These are phyloP conservation scores for Kalmusia sp. DNA, from an alignment of 2,329 filamentous ascomycete genomes.

Conservation along the genomic window DNA sequence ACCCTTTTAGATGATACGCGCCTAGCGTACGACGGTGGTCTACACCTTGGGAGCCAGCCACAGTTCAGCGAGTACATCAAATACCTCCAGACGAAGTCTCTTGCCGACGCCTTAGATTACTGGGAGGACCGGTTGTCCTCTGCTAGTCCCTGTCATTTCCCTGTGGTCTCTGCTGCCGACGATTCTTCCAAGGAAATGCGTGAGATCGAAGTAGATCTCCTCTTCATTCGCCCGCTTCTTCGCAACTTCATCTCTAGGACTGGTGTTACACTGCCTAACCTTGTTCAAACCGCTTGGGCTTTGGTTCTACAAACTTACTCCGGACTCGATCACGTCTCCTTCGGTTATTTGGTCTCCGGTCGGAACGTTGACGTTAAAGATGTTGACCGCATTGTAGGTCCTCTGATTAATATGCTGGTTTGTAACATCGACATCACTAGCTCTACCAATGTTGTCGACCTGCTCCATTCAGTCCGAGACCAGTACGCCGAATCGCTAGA, in stretches of 20 bases:
- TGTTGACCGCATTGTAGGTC: slow-evolving; percentile 52
- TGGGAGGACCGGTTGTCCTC: slow-evolving; percentile 15
- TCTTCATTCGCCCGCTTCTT: slow-evolving; percentile 17
- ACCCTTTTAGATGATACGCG: slow-evolving; percentile 15
- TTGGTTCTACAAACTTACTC: slow-evolving; percentile 35
- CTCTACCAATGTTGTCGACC: background rate
- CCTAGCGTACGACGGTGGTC: slow-evolving; percentile 15
- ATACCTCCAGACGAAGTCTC: slow-evolving; percentile 11
- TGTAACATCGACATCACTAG: background rate
- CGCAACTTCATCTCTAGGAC: slow-evolving; percentile 43
- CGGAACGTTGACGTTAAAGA: slow-evolving; percentile 49
- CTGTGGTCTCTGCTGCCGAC: background rate
- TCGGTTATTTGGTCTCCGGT: slow-evolving; percentile 45
- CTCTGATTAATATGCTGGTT: slow-evolving; percentile 42
- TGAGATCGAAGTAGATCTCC: background rate
- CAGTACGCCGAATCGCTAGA: background rate
- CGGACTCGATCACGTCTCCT: slow-evolving; percentile 37
- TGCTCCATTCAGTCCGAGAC: background rate
- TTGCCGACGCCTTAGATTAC: slow-evolving; percentile 4
- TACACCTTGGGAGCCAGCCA: slow-evolving; percentile 19
- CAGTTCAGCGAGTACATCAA: slow-evolving; percentile 19
- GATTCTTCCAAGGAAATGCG: background rate
- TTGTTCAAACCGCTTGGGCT: slow-evolving; percentile 29
- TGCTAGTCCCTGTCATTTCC: slow-evolving; percentile 16
- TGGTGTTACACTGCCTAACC: slow-evolving; percentile 53